Conservation (phyloP, 345 rosid genomes). For the Salix udensis region DNA sequence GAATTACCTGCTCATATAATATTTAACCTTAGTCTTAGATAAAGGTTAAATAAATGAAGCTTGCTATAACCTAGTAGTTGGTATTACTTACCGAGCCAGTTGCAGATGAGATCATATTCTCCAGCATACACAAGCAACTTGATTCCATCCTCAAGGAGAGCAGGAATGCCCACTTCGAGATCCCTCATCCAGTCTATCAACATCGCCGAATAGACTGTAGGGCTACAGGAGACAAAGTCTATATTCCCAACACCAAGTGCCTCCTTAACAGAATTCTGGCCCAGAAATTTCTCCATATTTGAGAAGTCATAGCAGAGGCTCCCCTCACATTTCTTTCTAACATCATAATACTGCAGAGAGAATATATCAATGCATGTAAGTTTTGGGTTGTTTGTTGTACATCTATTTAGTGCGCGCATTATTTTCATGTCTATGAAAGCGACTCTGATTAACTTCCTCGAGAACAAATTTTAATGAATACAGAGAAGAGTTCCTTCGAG, state of each 20-base stretch:
- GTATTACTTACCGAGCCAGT: conserved; percentile 79
- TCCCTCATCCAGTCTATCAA: conserved; percentile 95
- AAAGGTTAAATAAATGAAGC: neutral
- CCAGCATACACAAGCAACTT: conserved; percentile 91
- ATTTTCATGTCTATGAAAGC: neutral
- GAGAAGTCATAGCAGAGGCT: conserved; percentile 97
- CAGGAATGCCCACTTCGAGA: conserved; percentile 87
- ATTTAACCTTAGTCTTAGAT: neutral
- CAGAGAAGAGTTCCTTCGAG: neutral
- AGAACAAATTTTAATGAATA: neutral
- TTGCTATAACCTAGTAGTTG: neutral
- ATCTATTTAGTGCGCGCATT: neutral
- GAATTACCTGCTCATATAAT: conserved; percentile 62
- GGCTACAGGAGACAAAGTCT: conserved; percentile 89
- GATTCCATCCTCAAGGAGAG: conserved; percentile 89
- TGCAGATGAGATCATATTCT: conserved; percentile 99
- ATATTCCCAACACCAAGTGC: conserved; percentile 80
- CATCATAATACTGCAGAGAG: conserved; percentile 77
- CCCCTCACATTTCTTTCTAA: conserved; percentile 85
- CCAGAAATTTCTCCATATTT: conserved; percentile 88
- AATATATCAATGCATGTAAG: conserved; percentile 11
- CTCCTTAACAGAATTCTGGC: conserved; percentile 62
- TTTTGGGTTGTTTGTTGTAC: neutral
- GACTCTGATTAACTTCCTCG: neutral
- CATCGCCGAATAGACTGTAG: conserved; percentile 80